phyloP scores from a whole-genome alignment of 2,329 filamentous ascomycete genomes.

The Didymellaceae sp. region DNA sequence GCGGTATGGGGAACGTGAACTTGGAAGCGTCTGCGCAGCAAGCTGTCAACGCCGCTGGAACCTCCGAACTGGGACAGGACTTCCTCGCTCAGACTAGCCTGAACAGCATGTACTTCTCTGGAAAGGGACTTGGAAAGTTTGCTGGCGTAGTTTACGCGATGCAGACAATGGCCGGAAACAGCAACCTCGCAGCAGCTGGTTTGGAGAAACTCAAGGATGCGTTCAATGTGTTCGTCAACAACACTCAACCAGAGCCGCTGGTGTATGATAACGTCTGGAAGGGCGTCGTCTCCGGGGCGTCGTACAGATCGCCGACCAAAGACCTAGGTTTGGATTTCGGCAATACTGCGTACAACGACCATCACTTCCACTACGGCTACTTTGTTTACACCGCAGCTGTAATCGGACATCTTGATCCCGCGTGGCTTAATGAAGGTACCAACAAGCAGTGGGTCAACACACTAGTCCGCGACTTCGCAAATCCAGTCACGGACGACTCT shows the following conservation, averaged over 20 bases:
- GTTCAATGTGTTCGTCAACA: slow-evolving; percentile 58
- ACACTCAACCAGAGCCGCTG: slow-evolving; percentile 59
- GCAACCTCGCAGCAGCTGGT: slow-evolving; percentile 59
- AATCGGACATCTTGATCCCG: slow-evolving; percentile 79
- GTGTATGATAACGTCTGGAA: slow-evolving; percentile 72
- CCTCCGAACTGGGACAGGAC: slow-evolving; percentile 76
- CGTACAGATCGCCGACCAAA: slow-evolving; percentile 54
- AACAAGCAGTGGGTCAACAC: slow-evolving; percentile 85
- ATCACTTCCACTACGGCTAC: slow-evolving; percentile 78
- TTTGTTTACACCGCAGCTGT: slow-evolving; percentile 88
- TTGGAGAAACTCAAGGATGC: slow-evolving; percentile 59
- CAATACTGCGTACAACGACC: slow-evolving; percentile 81
- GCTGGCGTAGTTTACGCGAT: slow-evolving; percentile 54
- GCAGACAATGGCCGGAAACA: slow-evolving; percentile 66
- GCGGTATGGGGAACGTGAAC: slow-evolving; percentile 39
- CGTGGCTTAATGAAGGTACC: slow-evolving; percentile 67
- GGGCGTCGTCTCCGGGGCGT: slow-evolving; percentile 79
- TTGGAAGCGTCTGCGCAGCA: slow-evolving; percentile 60
- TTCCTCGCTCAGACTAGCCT: slow-evolving; percentile 76
- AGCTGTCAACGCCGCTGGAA: slow-evolving; percentile 67
- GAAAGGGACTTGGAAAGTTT: slow-evolving; percentile 58
- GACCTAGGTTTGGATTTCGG: slow-evolving; percentile 79
- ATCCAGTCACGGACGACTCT: slow-evolving; percentile 70
- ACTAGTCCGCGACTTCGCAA: slow-evolving; percentile 83
- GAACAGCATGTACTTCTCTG: slow-evolving; percentile 94